Evolutionary conservation across 1,284 basidiomycete genomes (phyloP).

Genomic region (Cutaneotrichosporon sp.): DNA sequence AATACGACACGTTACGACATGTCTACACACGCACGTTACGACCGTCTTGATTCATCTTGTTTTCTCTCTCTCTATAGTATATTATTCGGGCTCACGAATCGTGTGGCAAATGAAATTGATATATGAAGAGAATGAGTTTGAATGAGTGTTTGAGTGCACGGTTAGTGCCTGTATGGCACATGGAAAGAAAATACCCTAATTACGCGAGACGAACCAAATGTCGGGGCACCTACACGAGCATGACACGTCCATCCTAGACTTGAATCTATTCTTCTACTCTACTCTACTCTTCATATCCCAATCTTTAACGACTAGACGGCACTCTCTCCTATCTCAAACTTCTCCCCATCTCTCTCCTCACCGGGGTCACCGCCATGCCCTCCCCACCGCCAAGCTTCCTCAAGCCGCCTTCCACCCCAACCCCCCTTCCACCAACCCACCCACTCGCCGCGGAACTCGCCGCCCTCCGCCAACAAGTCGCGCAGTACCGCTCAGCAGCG

Average conservation of each 20-base stretch:
- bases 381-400: background rate
- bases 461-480: conserved; percentile 64
- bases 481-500: conserved; percentile 59
- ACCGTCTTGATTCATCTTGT: background rate
- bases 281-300: background rate
- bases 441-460: conserved; percentile 66
- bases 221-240: background rate
- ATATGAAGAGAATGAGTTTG: too few relatives aligned
- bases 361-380: background rate
- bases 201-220: background rate
- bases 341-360: background rate
- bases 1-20: background rate
- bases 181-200: background rate
- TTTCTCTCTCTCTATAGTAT: background rate
- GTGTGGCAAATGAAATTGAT: background rate
- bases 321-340: background rate
- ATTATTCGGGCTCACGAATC: background rate
- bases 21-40: background rate
- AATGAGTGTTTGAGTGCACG: too few relatives aligned
- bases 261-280: background rate
- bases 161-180: background rate
- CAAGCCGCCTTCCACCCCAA: background rate
- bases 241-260: background rate
- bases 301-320: background rate
- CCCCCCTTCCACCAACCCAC: conserved; percentile 55